Percentiles rank a stretch among this genome's conserved stretches.
Evolutionary conservation across 495 filamentous ascomycete genomes (phyloP).

Genomic region (Lophiotrema nucula): DNA sequence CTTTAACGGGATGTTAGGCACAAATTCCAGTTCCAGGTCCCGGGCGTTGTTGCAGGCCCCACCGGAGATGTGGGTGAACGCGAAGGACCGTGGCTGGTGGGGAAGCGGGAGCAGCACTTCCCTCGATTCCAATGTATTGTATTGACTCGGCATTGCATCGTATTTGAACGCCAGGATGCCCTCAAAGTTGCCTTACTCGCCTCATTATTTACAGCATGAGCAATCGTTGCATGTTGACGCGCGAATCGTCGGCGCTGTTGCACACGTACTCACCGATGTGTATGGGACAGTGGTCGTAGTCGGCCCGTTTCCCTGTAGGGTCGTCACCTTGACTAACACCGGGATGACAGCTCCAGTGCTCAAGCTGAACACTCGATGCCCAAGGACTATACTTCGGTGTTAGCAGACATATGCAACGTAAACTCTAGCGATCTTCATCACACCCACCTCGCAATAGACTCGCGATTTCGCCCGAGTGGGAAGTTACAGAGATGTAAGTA

Average conservation of each 20-base stretch:
- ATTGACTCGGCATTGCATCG: no score
- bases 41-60: no score
- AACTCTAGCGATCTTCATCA: no score
- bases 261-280: conserved; percentile 21
- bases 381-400: conserved; percentile 22
- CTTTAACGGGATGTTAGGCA: no score
- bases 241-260: conserved; percentile 17
- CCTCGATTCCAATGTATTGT: no score
- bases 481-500: conserved; percentile 52
- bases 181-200: no score
- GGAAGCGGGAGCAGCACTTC: no score
- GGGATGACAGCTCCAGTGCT: conserved; percentile 39
- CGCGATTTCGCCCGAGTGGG: conserved; percentile 65
- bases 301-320: conserved; percentile 25
- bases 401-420: not conserved
- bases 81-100: no score
- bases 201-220: conserved; percentile 21
- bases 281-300: conserved; percentile 38
- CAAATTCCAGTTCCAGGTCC: no score
- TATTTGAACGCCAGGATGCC: no score
- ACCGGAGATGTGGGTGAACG: no score
- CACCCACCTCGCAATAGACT: conserved; percentile 52
- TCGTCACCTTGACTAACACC: conserved; percentile 39
- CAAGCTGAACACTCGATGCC: conserved; percentile 36
- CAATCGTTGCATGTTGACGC: conserved; percentile 28